Percentiles rank a stretch among this genome's conserved stretches.
These are phyloP conservation scores for Amauroascus niger DNA, from an alignment of 2,329 filamentous ascomycete genomes.

Conservation along the genomic window DNA sequence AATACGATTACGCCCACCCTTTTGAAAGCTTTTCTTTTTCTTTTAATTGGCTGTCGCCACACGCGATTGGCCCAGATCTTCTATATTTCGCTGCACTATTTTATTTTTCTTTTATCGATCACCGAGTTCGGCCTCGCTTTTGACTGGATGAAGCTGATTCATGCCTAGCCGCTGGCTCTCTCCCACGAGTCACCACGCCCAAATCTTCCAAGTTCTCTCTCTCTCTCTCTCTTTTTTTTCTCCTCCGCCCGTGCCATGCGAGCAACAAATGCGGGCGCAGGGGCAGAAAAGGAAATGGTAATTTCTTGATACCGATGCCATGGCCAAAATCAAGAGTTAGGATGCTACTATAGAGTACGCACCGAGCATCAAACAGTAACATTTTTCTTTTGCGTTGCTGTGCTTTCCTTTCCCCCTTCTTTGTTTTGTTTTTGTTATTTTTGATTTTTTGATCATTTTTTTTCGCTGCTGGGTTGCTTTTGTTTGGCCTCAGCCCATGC, in stretches of 20 bases:
- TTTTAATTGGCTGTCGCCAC: neutral
- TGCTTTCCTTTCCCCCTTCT: too few species aligned
- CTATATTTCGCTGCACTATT: too few species aligned
- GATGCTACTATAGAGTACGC: neutral
- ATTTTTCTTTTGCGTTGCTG: neutral
- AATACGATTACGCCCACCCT: neutral
- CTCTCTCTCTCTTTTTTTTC: neutral
- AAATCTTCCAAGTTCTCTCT: too few species aligned
- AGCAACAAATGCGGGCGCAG: neutral
- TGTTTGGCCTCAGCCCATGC: neutral
- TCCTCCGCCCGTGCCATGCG: neutral
- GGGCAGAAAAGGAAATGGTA: neutral
- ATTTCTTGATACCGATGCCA: too few species aligned
- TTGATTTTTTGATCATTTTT: too few species aligned
- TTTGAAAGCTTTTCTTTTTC: neutral
- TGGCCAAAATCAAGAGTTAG: too few species aligned
- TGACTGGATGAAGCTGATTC: neutral
- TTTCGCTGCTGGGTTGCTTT: too few species aligned
- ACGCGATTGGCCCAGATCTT: neutral
- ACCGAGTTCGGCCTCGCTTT: neutral
- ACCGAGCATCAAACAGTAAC: neutral
- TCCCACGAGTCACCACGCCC: neutral
- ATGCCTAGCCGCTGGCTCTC: neutral
- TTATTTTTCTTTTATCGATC: neutral
- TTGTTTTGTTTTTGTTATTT: too few species aligned